Evolutionary conservation across 1,139 yeast genomes (phyloP), one percentile per base, ranked within the genome.

Genomic region (Yamadazyma blattariae): DNA sequence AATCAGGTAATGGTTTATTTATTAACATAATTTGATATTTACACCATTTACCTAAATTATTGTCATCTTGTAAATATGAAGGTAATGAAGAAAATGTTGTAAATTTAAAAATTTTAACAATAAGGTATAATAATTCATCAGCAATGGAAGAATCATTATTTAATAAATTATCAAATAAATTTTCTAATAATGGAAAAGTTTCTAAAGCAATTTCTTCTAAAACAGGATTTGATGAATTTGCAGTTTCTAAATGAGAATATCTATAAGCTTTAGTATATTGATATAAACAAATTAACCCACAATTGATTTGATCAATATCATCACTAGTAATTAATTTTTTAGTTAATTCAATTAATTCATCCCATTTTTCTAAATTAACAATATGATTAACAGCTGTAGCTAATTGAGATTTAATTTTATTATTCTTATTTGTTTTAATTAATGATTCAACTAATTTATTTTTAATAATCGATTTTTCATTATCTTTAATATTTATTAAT

Each of bases 31-130:
- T 64, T 50, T 79, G 87, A 36, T 74, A 58, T 36, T 74, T 76
- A 42, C 84, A 75, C 90, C 90, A 82, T 29, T 67, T 64, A 21
- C 82, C 79, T 44, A 82, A 57, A 37, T 75, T 71, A 20, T 65
- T 56, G 11, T 69, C 56, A 44, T 74, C 69, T 36, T 57, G 77
- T 41, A 82, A 72, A 52, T 80, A 81, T 7, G 67, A 59, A 4
- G 89, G 86, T 34, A 82, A 64, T 20, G 72, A 68, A 18, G 77
- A 70, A 45, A 65, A 69, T 4, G 86, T 77, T 15, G 77, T 61
- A 49, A 70, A 82, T 54, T 82, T 82, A 67, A 81, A 82, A 22
- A 76, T 73, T 53, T 83, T 83, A 39, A 82, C 58, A 25, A 80
- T 73, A 51, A 78, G 60, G 52, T 82, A 82, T 39, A 79, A 56